A percentile compares a stretch with the other conserved stretches of the same genome.
These are phyloP conservation scores for Pythium scleroteichum DNA, from an alignment of 352 stramenopile species.

Conservation along the genomic window DNA sequence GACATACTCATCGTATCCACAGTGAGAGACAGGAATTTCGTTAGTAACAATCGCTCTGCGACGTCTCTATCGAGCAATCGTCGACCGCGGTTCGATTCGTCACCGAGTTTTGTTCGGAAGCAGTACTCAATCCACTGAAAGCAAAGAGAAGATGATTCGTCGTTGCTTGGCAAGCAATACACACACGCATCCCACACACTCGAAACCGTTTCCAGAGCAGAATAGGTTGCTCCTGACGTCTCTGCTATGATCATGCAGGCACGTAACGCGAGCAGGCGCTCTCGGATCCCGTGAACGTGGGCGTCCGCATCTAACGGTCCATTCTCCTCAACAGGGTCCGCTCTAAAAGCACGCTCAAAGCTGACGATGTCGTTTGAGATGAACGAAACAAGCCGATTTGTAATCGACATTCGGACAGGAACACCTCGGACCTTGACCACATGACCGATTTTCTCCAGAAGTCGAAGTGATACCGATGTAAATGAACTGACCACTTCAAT, in stretches of 20 bases:
- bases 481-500: not conserved
- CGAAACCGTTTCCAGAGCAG: constrained; percentile 13
- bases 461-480: constrained; percentile 17
- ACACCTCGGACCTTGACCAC: constrained; percentile 1
- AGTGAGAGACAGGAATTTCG: constrained; percentile 46
- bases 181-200: constrained; percentile 52
- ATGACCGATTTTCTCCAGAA: constrained; percentile 17
- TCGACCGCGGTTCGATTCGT: not conserved
- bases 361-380: constrained; percentile 6
- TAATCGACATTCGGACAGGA: not conserved
- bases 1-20: constrained; percentile 41
- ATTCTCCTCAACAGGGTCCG: not conserved
- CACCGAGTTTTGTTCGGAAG: constrained; percentile 30
- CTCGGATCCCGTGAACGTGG: constrained; percentile 20
- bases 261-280: constrained; percentile 57
- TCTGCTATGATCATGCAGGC: constrained; percentile 52
- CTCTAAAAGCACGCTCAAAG: constrained; percentile 6
- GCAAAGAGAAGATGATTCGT: constrained; percentile 53
- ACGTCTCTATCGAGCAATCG: constrained; percentile 9
- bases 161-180: constrained; percentile 28
- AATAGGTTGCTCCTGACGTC: not conserved
- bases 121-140: constrained; percentile 81
- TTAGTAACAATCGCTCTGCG: constrained; percentile 29
- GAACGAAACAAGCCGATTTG: not conserved
- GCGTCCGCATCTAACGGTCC: not conserved